phyloP scores from a whole-genome alignment of 768 basidiomycete genomes.

The Asterophora lycoperdoides region DNA sequence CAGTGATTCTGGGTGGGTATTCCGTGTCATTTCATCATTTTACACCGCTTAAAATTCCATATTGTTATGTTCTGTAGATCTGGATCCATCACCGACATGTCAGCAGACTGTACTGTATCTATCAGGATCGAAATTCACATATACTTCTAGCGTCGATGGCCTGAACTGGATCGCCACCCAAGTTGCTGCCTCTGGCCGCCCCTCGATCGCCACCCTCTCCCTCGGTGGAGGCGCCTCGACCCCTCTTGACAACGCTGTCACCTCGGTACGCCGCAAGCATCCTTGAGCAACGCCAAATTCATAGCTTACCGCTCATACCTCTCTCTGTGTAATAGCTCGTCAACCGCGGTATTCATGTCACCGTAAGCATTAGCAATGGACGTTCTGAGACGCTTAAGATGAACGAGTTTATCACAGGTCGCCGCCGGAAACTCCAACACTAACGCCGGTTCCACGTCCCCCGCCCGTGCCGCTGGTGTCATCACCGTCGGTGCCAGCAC shows the following conservation, averaged over 20 bases:
- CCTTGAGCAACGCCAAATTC: background rate
- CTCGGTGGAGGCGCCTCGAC: too few species aligned
- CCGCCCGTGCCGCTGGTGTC: background rate
- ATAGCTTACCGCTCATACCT: too few species aligned
- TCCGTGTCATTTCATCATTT: background rate
- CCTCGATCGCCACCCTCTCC: too few species aligned
- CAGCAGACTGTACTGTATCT: background rate
- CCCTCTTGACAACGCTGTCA: too few species aligned
- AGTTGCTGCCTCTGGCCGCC: too few species aligned
- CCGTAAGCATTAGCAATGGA: slow-evolving; percentile 11
- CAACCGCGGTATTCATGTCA: too few species aligned
- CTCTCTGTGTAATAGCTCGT: slow-evolving; percentile 19
- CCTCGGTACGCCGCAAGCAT: background rate
- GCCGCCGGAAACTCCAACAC: too few species aligned
- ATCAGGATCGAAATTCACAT: background rate
- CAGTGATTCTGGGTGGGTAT: background rate
- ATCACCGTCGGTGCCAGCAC: too few species aligned
- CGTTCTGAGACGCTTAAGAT: background rate
- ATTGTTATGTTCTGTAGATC: slow-evolving; percentile 4
- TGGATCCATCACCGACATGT: slow-evolving; percentile 12
- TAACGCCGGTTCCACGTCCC: background rate
- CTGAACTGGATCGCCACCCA: background rate
- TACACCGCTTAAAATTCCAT: background rate
- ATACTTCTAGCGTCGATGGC: background rate
- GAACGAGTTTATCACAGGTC: too few species aligned